phyloP scores from a whole-genome alignment of 1,284 basidiomycete genomes.

The Austroboletus niveus region DNA sequence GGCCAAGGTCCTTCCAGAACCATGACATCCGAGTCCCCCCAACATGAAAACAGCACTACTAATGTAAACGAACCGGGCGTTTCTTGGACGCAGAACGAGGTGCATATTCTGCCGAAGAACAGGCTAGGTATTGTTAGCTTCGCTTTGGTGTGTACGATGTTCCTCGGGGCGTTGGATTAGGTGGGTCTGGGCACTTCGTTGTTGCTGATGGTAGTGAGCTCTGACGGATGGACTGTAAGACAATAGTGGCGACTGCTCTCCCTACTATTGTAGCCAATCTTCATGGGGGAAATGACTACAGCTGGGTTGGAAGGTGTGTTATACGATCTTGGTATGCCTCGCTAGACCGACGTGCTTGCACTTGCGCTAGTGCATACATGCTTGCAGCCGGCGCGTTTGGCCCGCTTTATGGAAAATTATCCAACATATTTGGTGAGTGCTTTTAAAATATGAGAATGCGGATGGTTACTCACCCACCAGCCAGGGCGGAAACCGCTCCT shows the following conservation, averaged over 20 bases:
- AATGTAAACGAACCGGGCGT: conserved; percentile 36
- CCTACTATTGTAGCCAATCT: conserved; percentile 73
- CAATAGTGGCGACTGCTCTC: conserved; percentile 75
- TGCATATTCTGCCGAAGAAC: conserved; percentile 55
- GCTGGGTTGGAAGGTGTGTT: conserved; percentile 73
- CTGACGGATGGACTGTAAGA: conserved; percentile 40
- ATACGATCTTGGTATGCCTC: background rate
- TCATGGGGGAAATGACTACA: conserved; percentile 68
- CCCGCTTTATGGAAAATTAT: conserved; percentile 76
- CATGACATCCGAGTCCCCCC: too few species aligned
- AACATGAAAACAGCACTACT: too few species aligned
- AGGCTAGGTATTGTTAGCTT: conserved; percentile 51
- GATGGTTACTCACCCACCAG: background rate
- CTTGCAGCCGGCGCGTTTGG: conserved; percentile 67
- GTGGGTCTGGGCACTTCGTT: conserved; percentile 28
- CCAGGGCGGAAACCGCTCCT: conserved; percentile 75
- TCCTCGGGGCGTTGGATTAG: conserved; percentile 61
- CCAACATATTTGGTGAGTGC: conserved; percentile 51
- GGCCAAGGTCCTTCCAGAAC: too few species aligned
- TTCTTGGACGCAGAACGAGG: conserved; percentile 53
- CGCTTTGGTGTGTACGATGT: conserved; percentile 53
- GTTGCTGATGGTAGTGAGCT: background rate
- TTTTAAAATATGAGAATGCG: background rate
- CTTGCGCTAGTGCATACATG: conserved; percentile 72
- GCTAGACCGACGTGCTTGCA: too few species aligned